Base-by-base conservation (phyloP, 129 eudicot species). In the Apium graveolens region DNA sequence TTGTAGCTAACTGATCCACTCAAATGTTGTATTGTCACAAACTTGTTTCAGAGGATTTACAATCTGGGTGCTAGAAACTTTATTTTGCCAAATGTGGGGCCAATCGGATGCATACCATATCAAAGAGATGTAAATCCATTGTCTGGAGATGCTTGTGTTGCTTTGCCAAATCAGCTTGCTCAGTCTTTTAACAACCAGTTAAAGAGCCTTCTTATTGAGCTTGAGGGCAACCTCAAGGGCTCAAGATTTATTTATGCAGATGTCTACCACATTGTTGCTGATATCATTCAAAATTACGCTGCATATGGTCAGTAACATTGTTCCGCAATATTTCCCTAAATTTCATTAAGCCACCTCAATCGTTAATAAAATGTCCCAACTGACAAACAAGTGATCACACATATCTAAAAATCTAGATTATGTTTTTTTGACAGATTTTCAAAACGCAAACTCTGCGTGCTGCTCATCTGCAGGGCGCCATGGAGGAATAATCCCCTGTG, bases 51-150 rank as follows among this genome's bases (percentile, higher is more conserved):
- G 98, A 91, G 97, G 70, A 84, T 91, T 2, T 84, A 88, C 49
- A 75, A 76, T 39, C 74, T 95, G 94, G 97, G 97, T 35, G 98
- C 94, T 35, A 91, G 97, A 84, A 88, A 83, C 78, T 79, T 95
- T 74, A 72, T 90, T 13, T 80, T 95, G 76, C 83, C 88, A 31
- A 94, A 94, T 73, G 97, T 94, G 10, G 98, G 98, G 63, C 98
- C 97, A 12, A 91, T 95, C 44, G 97, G 98, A 42, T 95, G 98
- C 84, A 91, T 95, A 68, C 97, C 98, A 4, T 91, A 78, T 85
- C 85, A 76, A 62, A 88, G 91, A 85, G 98, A 95, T 27, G 11
- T 80, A 75, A 88, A 86, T 83, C 92, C 86, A 14, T 80, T 83
- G 11, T 75, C 81, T 34, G 92, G 92, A 21, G 80, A 84, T 4